Conservation (phyloP, 495 filamentous ascomycete species). For the Aspergillus sclerotioniger region DNA sequence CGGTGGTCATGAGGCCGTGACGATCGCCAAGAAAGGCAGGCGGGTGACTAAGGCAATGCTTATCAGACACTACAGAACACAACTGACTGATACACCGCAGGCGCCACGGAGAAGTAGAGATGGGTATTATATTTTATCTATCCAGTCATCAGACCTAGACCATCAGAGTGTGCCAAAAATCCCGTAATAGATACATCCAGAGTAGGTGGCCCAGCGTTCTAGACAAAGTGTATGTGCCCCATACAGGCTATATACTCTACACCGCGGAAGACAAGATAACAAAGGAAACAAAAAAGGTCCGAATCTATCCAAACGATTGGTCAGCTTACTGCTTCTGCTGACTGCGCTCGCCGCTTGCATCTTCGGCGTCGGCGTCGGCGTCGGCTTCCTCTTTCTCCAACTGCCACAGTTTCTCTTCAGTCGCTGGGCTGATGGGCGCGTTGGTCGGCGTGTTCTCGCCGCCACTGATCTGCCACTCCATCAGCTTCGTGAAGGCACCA, state of each 20-base stretch:
- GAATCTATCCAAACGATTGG: background rate
- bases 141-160: constrained; percentile 1
- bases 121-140: constrained; percentile 18
- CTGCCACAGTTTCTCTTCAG: constrained; percentile 36
- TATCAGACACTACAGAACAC: background rate
- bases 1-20: constrained; percentile 4
- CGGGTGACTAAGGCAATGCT: constrained; percentile 3
- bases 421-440: constrained; percentile 20
- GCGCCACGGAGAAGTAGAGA: constrained; percentile 4
- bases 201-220: constrained; percentile 2
- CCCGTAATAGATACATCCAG: constrained; percentile 4
- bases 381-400: constrained; percentile 30
- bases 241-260: constrained; percentile 3
- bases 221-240: constrained; percentile 6
- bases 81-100: background rate
- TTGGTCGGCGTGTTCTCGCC: constrained; percentile 52
- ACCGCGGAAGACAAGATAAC: background rate
- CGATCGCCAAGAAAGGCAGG: background rate
- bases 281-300: background rate
- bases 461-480: constrained; percentile 99
- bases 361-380: constrained; percentile 11
- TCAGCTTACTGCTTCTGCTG: constrained; percentile 14
- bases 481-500: constrained; percentile 88
- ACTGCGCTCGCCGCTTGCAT: constrained; percentile 4
- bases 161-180: background rate